phyloP scores from a whole-genome alignment of 2,329 filamentous ascomycete genomes.

The Alternaria dauci region DNA sequence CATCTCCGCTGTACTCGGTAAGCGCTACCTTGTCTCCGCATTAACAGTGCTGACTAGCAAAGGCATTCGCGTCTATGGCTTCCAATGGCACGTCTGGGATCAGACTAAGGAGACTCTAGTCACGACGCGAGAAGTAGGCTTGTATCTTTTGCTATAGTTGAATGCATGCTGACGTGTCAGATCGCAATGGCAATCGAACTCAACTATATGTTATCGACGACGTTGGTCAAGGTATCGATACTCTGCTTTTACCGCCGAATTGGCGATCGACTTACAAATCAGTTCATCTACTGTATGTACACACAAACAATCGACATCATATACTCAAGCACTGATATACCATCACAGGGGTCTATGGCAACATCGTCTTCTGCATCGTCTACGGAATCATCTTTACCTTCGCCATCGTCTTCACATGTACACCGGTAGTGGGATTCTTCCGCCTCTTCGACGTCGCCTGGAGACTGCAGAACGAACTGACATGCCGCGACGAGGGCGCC shows the following conservation, averaged over 20 bases:
- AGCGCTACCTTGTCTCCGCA: background rate
- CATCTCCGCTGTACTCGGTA: constrained; percentile 39
- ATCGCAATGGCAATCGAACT: constrained; percentile 30
- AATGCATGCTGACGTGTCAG: constrained; percentile 24
- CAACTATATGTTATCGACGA: constrained; percentile 25
- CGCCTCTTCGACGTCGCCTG: constrained; percentile 48
- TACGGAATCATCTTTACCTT: constrained; percentile 52
- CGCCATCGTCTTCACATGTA: constrained; percentile 49
- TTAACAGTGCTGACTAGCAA: constrained; percentile 17
- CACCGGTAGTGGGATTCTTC: constrained; percentile 54
- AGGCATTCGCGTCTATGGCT: constrained; percentile 42
- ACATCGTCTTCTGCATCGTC: constrained; percentile 50
- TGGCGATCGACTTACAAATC: constrained; percentile 45
- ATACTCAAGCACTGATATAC: background rate
- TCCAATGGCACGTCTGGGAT: constrained; percentile 47
- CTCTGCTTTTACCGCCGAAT: constrained; percentile 55
- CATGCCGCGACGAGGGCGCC: constrained; percentile 51
- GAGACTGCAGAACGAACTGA: constrained; percentile 39
- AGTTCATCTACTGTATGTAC: constrained; percentile 46
- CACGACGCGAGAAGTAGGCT: constrained; percentile 34
- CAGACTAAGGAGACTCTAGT: constrained; percentile 35
- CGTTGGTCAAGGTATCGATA: constrained; percentile 42
- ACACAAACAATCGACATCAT: background rate
- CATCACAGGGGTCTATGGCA: constrained; percentile 37
- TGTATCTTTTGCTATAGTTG: background rate